Evolutionary conservation across 164 flowering plant genomes (phyloP), one percentile per base, ranked within the genome.

Genomic region (Brasenia schreberi): DNA sequence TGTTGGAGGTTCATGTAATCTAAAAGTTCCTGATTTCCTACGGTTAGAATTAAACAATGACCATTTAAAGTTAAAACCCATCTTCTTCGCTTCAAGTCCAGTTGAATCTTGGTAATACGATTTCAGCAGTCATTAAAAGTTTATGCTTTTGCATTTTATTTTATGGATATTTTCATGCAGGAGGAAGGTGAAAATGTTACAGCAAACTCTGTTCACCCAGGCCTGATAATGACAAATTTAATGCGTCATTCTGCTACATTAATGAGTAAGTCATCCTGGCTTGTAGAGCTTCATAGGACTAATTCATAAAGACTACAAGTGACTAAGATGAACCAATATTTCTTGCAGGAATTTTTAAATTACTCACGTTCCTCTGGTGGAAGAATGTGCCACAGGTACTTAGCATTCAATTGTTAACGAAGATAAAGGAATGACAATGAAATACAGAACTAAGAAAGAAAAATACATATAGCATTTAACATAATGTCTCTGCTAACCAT

Each of bases 361-460:
- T 79, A 1, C 71, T 86, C 64, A 81, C 91, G 7, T 78, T 27
- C 44, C 7, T 79, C 19, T 56, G 88, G 3, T 95, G 99, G 99
- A 95, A 95, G 81, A 91, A 77, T 65, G 87, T 95, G 6, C 90
- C 91, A 64, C 97, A 95, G 92, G 97, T 90, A 81, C 67, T 4
- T 5, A 45, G 5, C 53, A 45, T 12, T 45, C 5, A 45, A 7
- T 45, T 5, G 14, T 12, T 12, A 45, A 5, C 1, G 5, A 45
- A 45, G 11, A 45, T 7, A 12, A 7, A 45, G 7, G 5, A 45
- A 45, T 45, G 5, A 45, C 53, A 0, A 6, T 0, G 3, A 45
- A 45, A 45, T 6, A 11, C 53, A 45, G 53, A 45, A 11, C 0
- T 45, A 11, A 6, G 3, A 3, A 45, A 0, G 1, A 6, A 45